phyloP scores from a whole-genome alignment of 106 monocot genomes.

The Allium fistulosum region DNA sequence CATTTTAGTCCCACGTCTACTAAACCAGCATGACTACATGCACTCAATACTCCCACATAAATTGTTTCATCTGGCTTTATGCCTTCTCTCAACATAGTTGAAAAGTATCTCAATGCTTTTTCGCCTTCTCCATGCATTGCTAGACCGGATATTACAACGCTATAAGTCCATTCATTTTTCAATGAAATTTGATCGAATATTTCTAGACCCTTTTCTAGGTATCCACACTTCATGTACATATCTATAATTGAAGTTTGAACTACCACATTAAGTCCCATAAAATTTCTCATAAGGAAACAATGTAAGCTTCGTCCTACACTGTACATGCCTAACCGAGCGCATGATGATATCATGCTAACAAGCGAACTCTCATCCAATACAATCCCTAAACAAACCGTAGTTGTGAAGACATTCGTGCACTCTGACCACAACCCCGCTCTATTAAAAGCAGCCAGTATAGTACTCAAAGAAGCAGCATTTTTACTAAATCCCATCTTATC shows the following conservation, averaged over 20 bases:
- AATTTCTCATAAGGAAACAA: conserved; percentile 34
- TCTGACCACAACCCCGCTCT: conserved; percentile 31
- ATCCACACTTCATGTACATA: conserved; percentile 67
- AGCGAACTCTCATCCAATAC: conserved; percentile 56
- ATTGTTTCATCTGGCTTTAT: conserved; percentile 42
- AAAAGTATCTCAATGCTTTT: conserved; percentile 37
- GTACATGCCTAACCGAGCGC: conserved; percentile 38
- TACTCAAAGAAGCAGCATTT: conserved; percentile 60
- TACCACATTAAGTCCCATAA: conserved; percentile 20
- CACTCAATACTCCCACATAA: conserved; percentile 57
- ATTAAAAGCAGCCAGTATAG: conserved; percentile 44
- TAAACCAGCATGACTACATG: conserved; percentile 55
- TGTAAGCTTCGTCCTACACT: conserved; percentile 53
- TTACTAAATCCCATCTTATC: conserved; percentile 28
- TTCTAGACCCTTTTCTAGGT: conserved; percentile 28
- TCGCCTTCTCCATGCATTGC: conserved; percentile 55
- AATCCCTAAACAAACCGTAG: conserved; percentile 22
- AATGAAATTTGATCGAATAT: conserved; percentile 41
- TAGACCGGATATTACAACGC: conserved; percentile 61
- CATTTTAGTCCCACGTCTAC: conserved; percentile 45
- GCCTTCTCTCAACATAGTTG: conserved; percentile 43
- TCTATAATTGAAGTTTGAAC: conserved; percentile 59
- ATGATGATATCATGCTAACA: conserved; percentile 39
- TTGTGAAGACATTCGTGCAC: conserved; percentile 35
- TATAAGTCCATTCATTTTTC: conserved; percentile 47